A percentile compares a stretch with the other conserved stretches of the same genome.
These are phyloP conservation scores for Citrus inodora DNA, from an alignment of 345 rosid species.

Conservation along the genomic window DNA sequence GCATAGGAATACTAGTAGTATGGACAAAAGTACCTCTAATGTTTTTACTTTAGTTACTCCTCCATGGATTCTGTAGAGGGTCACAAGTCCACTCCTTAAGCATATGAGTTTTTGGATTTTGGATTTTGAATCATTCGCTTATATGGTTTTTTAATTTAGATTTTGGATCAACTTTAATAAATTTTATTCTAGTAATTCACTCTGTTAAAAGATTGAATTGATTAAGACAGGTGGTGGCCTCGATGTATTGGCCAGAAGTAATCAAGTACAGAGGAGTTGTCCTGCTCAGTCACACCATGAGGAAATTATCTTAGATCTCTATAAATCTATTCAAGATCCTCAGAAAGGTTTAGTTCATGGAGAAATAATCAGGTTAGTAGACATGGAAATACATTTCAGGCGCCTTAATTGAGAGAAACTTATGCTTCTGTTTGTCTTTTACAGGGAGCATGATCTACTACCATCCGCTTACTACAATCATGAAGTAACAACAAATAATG, in stretches of 20 bases:
- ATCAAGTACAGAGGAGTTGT: slow-evolving; percentile 68
- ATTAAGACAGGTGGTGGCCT: slow-evolving; percentile 60
- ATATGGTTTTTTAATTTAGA: too few relatives aligned
- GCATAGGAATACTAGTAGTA: neutral
- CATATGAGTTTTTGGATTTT: too few relatives aligned
- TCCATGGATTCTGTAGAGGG: too few relatives aligned
- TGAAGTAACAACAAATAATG: neutral
- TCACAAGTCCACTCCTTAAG: too few relatives aligned
- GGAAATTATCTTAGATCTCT: slow-evolving; percentile 69
- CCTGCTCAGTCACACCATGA: slow-evolving; percentile 54
- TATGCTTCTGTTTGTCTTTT: slow-evolving; percentile 2
- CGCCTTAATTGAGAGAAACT: neutral
- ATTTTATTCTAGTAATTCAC: neutral
- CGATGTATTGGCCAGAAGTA: slow-evolving; percentile 84
- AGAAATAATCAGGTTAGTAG: slow-evolving; percentile 61
- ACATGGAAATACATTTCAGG: neutral
- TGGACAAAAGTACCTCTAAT: neutral
- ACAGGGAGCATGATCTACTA: slow-evolving; percentile 35
- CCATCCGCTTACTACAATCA: too few relatives aligned
- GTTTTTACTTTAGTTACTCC: too few relatives aligned
- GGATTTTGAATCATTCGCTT: too few relatives aligned
- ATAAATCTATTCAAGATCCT: slow-evolving; percentile 32
- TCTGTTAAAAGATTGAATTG: slow-evolving; percentile 6
- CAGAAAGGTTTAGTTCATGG: slow-evolving; percentile 22
- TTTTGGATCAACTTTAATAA: too few relatives aligned